Conservation (phyloP, 2,329 filamentous ascomycete genomes). For the Xylariaceae sp. region DNA sequence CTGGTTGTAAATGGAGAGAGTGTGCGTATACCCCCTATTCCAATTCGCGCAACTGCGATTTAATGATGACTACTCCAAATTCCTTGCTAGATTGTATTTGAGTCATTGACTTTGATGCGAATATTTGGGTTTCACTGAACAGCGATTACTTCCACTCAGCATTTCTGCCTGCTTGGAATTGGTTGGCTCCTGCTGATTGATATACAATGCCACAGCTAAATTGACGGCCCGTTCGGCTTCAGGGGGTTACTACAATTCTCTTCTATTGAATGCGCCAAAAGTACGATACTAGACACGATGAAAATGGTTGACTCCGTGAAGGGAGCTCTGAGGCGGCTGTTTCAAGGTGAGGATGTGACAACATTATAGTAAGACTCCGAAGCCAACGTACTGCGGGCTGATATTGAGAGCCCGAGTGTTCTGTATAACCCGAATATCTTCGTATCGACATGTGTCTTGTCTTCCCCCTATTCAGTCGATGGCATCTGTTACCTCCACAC, state of each 20-base stretch:
- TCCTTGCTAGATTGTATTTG: constrained; percentile 45
- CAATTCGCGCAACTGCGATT: constrained; percentile 2
- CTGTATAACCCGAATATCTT: too few species aligned
- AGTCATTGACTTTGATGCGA: constrained; percentile 33
- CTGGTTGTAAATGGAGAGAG: not conserved
- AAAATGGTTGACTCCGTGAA: too few species aligned
- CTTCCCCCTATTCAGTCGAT: too few species aligned
- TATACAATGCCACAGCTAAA: not conserved
- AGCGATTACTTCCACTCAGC: not conserved
- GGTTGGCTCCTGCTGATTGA: not conserved
- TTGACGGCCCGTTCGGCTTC: too few species aligned
- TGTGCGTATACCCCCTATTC: constrained; percentile 8
- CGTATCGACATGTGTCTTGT: too few species aligned
- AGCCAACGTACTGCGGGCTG: too few species aligned
- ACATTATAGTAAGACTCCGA: too few species aligned
- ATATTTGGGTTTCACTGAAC: constrained; percentile 29
- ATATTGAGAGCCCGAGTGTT: too few species aligned
- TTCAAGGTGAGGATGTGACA: not conserved
- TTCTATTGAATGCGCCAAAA: not conserved
- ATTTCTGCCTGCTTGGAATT: not conserved
- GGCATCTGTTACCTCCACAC: too few species aligned
- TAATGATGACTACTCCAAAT: constrained; percentile 38
- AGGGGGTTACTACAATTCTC: too few species aligned
- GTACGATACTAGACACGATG: not conserved
- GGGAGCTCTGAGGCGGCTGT: too few species aligned